A percentile compares a stretch with the other conserved stretches of the same genome.
Evolutionary conservation across 1,284 basidiomycete genomes (phyloP).

Genomic region (Phellinidium pouzarii): DNA sequence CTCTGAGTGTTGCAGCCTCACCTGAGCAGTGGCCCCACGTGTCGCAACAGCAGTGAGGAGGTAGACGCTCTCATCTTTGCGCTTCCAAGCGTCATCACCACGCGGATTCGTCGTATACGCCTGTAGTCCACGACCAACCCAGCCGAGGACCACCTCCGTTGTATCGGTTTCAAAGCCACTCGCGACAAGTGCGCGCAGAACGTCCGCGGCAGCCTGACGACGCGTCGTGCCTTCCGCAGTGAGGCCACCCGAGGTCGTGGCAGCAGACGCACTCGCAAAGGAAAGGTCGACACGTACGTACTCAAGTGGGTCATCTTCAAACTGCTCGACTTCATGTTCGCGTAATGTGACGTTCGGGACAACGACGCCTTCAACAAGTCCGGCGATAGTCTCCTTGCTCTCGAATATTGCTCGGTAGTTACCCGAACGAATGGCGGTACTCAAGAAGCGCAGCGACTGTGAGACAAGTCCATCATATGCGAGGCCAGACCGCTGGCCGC

Average conservation of each 20-base stretch:
- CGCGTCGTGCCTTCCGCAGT: slow-evolving; percentile 64
- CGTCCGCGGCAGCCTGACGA: slow-evolving; percentile 88
- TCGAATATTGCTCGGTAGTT: slow-evolving; percentile 60
- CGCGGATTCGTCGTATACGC: slow-evolving; percentile 44
- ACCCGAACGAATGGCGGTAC: slow-evolving; percentile 85
- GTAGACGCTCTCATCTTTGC: slow-evolving; percentile 96
- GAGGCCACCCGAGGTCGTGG: slow-evolving; percentile 31
- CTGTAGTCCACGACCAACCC: slow-evolving; percentile 71
- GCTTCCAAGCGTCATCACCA: slow-evolving; percentile 76
- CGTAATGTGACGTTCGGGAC: slow-evolving; percentile 88
- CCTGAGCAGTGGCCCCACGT: slow-evolving; percentile 77
- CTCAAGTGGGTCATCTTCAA: slow-evolving; percentile 95
- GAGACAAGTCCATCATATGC: slow-evolving; percentile 87
- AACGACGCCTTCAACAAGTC: slow-evolving; percentile 85
- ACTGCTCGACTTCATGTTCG: slow-evolving; percentile 90
- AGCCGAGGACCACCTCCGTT: slow-evolving; percentile 79
- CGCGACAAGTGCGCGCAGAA: slow-evolving; percentile 77
- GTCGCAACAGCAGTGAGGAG: slow-evolving; percentile 89
- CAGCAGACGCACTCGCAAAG: slow-evolving; percentile 51
- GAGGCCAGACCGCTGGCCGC: slow-evolving; percentile 60
- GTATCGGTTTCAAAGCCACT: slow-evolving; percentile 79
- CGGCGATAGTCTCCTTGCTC: slow-evolving; percentile 74
- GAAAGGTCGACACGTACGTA: slow-evolving; percentile 86
- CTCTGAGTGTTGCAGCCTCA: slow-evolving; percentile 28
- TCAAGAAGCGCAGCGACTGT: slow-evolving; percentile 90